Evolutionary conservation across 129 eudicot species (phyloP), one percentile per base, ranked within the genome.

Genomic region (Artemisia annua): DNA sequence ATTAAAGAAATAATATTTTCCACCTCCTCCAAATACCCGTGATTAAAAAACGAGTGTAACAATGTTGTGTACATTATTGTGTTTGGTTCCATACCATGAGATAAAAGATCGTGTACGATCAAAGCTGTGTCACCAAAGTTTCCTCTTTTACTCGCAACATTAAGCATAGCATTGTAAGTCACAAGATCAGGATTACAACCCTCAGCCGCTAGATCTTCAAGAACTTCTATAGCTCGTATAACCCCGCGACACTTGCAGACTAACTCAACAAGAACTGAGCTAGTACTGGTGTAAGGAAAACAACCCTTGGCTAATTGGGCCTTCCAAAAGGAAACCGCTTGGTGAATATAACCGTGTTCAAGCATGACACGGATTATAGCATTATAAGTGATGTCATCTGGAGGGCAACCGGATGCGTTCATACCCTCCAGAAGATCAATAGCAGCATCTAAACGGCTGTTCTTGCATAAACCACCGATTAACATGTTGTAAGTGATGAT

Each of bases 361-460:
- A 79, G 79, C 89, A 92, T 81, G 18, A 70, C 71, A 12, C 94
- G 90, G 14, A 92, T 67, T 55, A 92, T 79, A 2, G 94, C 83
- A 71, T 89, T 92, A 54, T 86, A 92, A 63, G 87, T 89, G 35
- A 89, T 87, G 9, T 61, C 90, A 82, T 89, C 97, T 4, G 97
- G 97, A 5, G 89, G 91, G 49, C 97, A 92, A 65, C 97, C 97
- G 54, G 87, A 77, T 65, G 66, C 79, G 77, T 81, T 89, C 97
- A 92, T 92, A 65, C 56, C 64, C 35, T 86, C 96, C 67, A 89
- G 69, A 74, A 86, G 48, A 81, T 87, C 84, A 70, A 89, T 74
- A 20, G 97, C 96, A 48, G 68, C 67, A 3, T 80, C 70, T 70
- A 89, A 66, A 18, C 46, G 56, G 55, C 85, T 80, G 52, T 85